These are phyloP conservation scores for Polyporus arcularius DNA, from an alignment of 768 basidiomycete species.

Conservation along the genomic window DNA sequence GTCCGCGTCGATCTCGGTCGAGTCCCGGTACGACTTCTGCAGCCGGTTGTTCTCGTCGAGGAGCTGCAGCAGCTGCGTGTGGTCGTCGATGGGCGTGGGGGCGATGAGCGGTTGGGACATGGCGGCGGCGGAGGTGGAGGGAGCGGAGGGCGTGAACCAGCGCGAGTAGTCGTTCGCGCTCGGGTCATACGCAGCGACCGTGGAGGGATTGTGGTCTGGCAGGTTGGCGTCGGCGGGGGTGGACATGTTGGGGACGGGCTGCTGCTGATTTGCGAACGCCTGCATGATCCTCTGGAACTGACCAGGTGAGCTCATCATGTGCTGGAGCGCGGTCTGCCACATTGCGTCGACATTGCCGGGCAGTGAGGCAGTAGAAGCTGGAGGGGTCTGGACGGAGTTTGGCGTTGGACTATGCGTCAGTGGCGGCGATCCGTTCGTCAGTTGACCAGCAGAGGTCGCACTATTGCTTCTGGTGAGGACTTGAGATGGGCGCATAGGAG, in stretches of 20 bases:
- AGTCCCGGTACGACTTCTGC: conserved; percentile 57
- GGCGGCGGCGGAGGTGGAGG: conserved; percentile 26
- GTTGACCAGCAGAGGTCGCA: not conserved
- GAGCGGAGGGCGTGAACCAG: conserved; percentile 17
- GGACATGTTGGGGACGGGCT: conserved; percentile 19
- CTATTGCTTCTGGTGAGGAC: conserved; percentile 8
- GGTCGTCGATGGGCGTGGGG: conserved; percentile 28
- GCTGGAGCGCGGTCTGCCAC: conserved; percentile 52
- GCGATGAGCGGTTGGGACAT: conserved; percentile 25
- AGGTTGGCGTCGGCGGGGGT: not conserved
- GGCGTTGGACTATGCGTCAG: not conserved
- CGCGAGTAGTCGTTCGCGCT: conserved; percentile 14
- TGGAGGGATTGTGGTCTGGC: not conserved
- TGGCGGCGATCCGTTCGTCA: conserved; percentile 1
- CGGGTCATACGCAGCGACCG: conserved; percentile 17
- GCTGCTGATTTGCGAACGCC: conserved; percentile 25
- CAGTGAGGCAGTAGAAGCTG: conserved; percentile 11
- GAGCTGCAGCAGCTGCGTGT: conserved; percentile 32
- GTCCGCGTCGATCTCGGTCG: conserved; percentile 68
- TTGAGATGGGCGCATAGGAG: conserved; percentile 1
- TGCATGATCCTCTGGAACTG: conserved; percentile 58
- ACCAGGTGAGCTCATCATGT: conserved; percentile 48
- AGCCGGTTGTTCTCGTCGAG: conserved; percentile 43
- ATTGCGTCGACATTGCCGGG: conserved; percentile 42
- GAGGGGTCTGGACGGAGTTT: conserved; percentile 1